Percentiles rank a stretch among this genome's conserved stretches.
These are phyloP conservation scores for Sporobolomyces phaffii DNA, from an alignment of 768 basidiomycete species.

Conservation along the genomic window DNA sequence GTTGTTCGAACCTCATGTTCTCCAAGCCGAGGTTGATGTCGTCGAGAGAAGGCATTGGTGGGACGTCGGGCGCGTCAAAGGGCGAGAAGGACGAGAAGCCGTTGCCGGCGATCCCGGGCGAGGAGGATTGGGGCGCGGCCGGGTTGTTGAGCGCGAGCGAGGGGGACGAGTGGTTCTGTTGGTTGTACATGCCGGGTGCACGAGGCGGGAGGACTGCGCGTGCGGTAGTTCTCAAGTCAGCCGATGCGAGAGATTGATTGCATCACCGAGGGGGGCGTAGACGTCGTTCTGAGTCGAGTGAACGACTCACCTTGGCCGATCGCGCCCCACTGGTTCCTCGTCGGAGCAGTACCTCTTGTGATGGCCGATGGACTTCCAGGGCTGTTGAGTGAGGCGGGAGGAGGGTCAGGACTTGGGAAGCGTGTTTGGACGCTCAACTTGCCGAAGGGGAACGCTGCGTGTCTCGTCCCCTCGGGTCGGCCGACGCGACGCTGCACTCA, in stretches of 20 bases:
- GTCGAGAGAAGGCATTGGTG: slow-evolving; percentile 25
- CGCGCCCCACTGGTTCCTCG: slow-evolving; percentile 23
- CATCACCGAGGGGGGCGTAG: not conserved
- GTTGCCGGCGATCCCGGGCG: not conserved
- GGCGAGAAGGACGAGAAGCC: slow-evolving; percentile 21
- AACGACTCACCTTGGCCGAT: slow-evolving; percentile 21
- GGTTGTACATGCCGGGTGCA: slow-evolving; percentile 29
- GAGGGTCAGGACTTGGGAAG: not conserved
- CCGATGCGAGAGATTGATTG: too few relatives aligned
- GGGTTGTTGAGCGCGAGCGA: slow-evolving; percentile 21
- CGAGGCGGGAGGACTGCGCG: not conserved
- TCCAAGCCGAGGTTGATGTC: slow-evolving; percentile 37
- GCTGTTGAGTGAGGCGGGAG: not conserved
- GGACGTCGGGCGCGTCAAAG: slow-evolving; percentile 23
- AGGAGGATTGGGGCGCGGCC: not conserved
- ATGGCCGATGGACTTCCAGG: slow-evolving; percentile 27
- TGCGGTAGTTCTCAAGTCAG: too few relatives aligned
- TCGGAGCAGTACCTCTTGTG: slow-evolving; percentile 22
- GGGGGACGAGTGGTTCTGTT: slow-evolving; percentile 36
- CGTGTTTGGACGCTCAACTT: not conserved
- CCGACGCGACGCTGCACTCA: too few relatives aligned
- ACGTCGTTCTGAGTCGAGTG: too few relatives aligned
- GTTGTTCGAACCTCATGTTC: slow-evolving; percentile 35
- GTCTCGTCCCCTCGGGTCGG: too few relatives aligned
- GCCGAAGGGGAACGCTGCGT: too few relatives aligned